Conservation (phyloP, 1,139 yeast genomes). For the Suhomyces wounanorum region DNA sequence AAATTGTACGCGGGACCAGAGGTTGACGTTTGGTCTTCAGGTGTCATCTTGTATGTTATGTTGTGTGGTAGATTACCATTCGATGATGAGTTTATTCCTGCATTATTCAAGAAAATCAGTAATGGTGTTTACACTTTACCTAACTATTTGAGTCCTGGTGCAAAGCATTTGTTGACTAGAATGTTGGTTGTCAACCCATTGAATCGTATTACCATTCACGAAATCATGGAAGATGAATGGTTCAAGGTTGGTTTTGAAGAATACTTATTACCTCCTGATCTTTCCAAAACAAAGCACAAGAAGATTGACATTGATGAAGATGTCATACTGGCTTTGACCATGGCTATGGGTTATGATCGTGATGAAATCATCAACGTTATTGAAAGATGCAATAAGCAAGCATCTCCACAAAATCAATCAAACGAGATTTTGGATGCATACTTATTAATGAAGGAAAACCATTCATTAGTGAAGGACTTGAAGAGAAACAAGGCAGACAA, state of each 20-base stretch:
- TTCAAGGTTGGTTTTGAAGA: slow-evolving; percentile 82
- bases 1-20: slow-evolving; percentile 98
- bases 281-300: slow-evolving; percentile 42
- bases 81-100: slow-evolving; percentile 97
- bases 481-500: slow-evolving; percentile 55
- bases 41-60: slow-evolving; percentile 95
- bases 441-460: slow-evolving; percentile 83
- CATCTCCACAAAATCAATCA: slow-evolving; percentile 35
- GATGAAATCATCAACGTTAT: slow-evolving; percentile 85
- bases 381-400: slow-evolving; percentile 44
- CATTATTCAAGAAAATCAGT: slow-evolving; percentile 88
- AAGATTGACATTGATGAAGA: slow-evolving; percentile 69
- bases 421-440: slow-evolving; percentile 93
- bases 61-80: slow-evolving; percentile 96
- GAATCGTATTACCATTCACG: slow-evolving; percentile 92
- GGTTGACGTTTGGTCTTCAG: slow-evolving; percentile 98
- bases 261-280: slow-evolving; percentile 74
- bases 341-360: slow-evolving; percentile 90
- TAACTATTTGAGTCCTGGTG: slow-evolving; percentile 83
- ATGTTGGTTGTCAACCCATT: slow-evolving; percentile 97
- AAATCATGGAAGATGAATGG: slow-evolving; percentile 96
- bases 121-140: slow-evolving; percentile 96
- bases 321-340: slow-evolving; percentile 73
- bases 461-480: slow-evolving; percentile 63
- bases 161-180: slow-evolving; percentile 79